phyloP scores from a whole-genome alignment of 2,329 filamentous ascomycete genomes.

The Claviceps pazoutovae region DNA sequence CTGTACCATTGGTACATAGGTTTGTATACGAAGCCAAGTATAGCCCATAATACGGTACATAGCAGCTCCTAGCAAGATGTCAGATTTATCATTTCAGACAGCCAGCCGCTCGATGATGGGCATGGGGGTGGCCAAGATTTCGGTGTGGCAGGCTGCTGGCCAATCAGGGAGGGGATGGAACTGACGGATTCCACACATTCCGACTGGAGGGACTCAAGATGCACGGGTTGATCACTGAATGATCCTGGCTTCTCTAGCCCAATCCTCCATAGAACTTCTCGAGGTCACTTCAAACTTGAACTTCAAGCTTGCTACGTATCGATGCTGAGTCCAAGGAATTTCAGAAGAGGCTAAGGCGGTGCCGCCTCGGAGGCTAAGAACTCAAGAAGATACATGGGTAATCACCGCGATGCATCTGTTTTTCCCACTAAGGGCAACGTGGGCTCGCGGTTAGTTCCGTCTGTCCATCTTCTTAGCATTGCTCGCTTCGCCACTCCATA shows the following conservation, averaged over 20 bases:
- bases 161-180: too few relatives aligned
- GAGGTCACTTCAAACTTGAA: not conserved
- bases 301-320: not conserved
- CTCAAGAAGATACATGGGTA: too few relatives aligned
- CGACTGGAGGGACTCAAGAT: not conserved
- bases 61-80: not conserved
- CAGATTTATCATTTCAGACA: not conserved
- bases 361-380: not conserved
- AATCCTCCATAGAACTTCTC: not conserved
- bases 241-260: not conserved
- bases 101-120: not conserved
- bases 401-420: not conserved
- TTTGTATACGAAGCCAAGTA: too few relatives aligned
- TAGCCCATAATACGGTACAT: not conserved
- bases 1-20: not conserved
- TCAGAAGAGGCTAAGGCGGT: not conserved
- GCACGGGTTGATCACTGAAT: not conserved
- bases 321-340: too few relatives aligned
- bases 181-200: not conserved
- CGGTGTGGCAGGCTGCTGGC: too few relatives aligned
- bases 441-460: not conserved
- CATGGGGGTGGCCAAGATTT: too few relatives aligned
- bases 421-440: not conserved
- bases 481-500: not conserved
- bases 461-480: not conserved